phyloP scores from a whole-genome alignment of 495 filamentous ascomycete species.

The Talaromyces stipitatus region DNA sequence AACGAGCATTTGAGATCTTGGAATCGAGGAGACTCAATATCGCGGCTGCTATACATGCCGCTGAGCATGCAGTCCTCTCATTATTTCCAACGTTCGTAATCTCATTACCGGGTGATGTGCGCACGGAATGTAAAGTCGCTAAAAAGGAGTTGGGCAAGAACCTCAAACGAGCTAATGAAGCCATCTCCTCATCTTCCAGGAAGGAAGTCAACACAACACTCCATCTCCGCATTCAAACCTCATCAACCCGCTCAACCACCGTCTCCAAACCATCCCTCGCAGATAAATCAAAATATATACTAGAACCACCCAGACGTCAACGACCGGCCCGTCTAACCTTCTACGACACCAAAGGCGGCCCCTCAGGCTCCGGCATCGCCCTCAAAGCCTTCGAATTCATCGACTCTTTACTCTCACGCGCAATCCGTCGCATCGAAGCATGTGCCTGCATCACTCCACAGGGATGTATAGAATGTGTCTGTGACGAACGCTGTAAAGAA shows the following conservation, averaged over 20 bases:
- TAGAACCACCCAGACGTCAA: conserved; percentile 54
- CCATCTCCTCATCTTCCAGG: neutral
- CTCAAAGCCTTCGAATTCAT: conserved; percentile 91
- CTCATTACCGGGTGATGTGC: conserved; percentile 77
- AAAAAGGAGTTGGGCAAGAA: conserved; percentile 47
- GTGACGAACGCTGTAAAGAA: conserved; percentile 78
- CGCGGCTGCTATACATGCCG: conserved; percentile 87
- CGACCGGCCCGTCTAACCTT: conserved; percentile 85
- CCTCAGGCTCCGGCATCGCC: conserved; percentile 74
- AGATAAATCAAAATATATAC: conserved; percentile 10
- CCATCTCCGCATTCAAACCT: neutral
- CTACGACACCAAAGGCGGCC: conserved; percentile 88
- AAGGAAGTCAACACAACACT: neutral
- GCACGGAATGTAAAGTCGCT: conserved; percentile 93
- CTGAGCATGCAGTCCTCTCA: conserved; percentile 81
- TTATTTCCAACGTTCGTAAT: conserved; percentile 88
- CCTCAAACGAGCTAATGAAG: conserved; percentile 21
- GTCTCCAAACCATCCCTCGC: neutral
- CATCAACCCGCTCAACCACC: conserved; percentile 1
- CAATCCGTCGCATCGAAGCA: conserved; percentile 66
- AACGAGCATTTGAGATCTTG: conserved; percentile 69
- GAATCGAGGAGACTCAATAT: conserved; percentile 64
- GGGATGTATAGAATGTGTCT: conserved; percentile 87
- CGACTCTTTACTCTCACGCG: conserved; percentile 67
- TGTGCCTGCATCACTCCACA: conserved; percentile 55